phyloP scores from a whole-genome alignment of 2,329 filamentous ascomycete species.

The Cercospora sp. region DNA sequence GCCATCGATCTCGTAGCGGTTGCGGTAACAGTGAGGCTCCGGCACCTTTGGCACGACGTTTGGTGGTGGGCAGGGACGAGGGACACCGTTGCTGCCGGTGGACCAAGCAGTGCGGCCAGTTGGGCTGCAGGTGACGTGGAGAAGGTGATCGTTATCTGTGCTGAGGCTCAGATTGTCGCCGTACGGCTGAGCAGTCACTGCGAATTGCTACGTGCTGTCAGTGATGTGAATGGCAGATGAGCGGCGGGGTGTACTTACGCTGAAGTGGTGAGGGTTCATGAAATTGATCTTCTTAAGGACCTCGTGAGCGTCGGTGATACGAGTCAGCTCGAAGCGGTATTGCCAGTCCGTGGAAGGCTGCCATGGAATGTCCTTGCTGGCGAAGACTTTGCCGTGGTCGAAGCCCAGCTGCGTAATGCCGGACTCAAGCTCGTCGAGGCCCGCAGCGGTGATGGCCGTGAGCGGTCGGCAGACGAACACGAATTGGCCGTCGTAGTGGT shows the following conservation, averaged over 20 bases:
- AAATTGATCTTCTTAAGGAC: conserved; percentile 16
- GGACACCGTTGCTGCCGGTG: conserved; percentile 24
- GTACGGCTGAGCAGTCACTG: conserved; percentile 10
- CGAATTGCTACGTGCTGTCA: conserved; percentile 25
- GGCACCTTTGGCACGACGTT: conserved; percentile 22
- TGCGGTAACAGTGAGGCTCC: not conserved
- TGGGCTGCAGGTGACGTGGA: conserved; percentile 23
- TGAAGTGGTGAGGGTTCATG: conserved; percentile 13
- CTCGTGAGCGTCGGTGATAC: conserved; percentile 29
- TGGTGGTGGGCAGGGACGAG: not conserved
- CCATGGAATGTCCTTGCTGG: conserved; percentile 22
- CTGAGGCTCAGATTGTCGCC: not conserved
- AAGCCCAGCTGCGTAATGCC: conserved; percentile 23
- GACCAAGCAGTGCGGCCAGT: conserved; percentile 36
- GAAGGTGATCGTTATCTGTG: not conserved
- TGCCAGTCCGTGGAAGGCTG: conserved; percentile 18
- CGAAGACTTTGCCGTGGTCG: conserved; percentile 30
- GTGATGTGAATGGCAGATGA: not conserved
- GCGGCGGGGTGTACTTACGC: conserved; percentile 23
- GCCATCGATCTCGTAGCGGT: not conserved
- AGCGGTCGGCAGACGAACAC: conserved; percentile 25
- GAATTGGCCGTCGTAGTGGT: conserved; percentile 33
- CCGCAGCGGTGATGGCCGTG: conserved; percentile 21
- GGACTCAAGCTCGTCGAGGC: conserved; percentile 9
- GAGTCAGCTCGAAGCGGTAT: conserved; percentile 37